Base-by-base conservation (phyloP, 441 rosid genomes). In the Corymbia citriodora region DNA sequence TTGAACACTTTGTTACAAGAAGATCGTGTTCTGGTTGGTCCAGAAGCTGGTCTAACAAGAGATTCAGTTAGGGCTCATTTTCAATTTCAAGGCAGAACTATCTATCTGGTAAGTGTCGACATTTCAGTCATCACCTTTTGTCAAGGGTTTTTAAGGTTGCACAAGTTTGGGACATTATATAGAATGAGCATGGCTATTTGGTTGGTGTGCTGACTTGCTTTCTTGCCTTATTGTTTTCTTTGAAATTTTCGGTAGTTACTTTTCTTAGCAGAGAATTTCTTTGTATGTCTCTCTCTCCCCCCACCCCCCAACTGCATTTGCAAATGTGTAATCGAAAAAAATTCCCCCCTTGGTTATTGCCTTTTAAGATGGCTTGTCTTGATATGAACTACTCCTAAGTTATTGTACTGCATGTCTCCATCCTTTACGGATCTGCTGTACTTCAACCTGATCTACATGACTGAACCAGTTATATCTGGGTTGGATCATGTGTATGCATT, bases 11-110 rank as follows among this genome's bases (percentile, higher is more conserved):
- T 98, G 92, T 90, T 98, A 92, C 98, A 96, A 95, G 99, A 98
- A 94, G 97, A 98, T 83, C 98, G 99, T 87, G 99, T 98, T 87
- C 92, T 97, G 92, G 99, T 97, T 53, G 99, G 99, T 91, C 99
- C 99, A 55, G 99, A 98, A 92, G 97, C 97, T 92, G 99, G 99
- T 92, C 94, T 98, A 93, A 98, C 99, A 16, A 94, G 99, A 94
- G 99, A 97, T 95, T 95, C 99, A 90, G 94, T 98, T 90, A 96
- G 99, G 94, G 98, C 96, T 54, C 95, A 96, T 85, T 98, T 98
- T 91, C 91, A 97, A 87, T 96, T 90, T 94, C 94, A 96, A 91
- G 99, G 97, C 55, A 96, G 99, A 94, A 96, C 94, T 23, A 91
- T 98, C 88, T 98, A 96, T 93, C 89, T 98, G 97, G 99, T 98